These are phyloP conservation scores for Moricandia moricandioides DNA, from an alignment of 345 rosid genomes.

Conservation along the genomic window DNA sequence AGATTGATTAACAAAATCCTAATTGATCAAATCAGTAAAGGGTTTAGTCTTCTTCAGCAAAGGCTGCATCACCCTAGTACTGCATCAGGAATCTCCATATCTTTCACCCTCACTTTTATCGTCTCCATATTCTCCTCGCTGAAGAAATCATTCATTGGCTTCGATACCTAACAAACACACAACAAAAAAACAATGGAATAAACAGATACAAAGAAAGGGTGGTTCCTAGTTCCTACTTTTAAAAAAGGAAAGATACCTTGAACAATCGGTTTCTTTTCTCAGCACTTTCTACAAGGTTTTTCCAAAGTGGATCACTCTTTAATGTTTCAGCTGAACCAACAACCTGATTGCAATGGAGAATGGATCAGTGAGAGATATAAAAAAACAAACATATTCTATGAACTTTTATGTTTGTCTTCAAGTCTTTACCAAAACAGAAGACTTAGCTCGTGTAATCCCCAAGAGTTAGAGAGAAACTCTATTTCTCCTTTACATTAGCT, in stretches of 20 bases:
- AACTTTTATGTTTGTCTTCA: background rate
- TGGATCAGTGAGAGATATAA: background rate
- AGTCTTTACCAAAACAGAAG: conserved; percentile 71
- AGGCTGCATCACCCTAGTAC: conserved; percentile 33
- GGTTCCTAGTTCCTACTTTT: background rate
- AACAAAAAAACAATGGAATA: background rate
- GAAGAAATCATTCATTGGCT: conserved; percentile 64
- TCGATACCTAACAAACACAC: conserved; percentile 54
- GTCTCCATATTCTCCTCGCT: conserved; percentile 54
- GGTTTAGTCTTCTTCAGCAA: conserved; percentile 41
- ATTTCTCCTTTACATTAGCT: conserved; percentile 62
- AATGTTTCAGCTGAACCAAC: conserved; percentile 87
- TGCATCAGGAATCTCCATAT: conserved; percentile 31
- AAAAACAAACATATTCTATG: background rate
- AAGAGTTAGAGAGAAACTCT: conserved; percentile 81
- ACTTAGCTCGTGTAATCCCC: conserved; percentile 90
- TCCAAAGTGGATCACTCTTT: conserved; percentile 75
- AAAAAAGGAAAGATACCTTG: conserved; percentile 44
- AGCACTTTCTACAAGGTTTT: conserved; percentile 72
- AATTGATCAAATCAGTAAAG: background rate
- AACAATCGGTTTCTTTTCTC: conserved; percentile 54
- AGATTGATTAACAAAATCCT: background rate
- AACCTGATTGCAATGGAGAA: conserved; percentile 45
- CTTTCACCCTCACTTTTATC: conserved; percentile 35
- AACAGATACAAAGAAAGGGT: background rate